Conservation (phyloP, 768 basidiomycete genomes). For the Clavulina sp. region DNA sequence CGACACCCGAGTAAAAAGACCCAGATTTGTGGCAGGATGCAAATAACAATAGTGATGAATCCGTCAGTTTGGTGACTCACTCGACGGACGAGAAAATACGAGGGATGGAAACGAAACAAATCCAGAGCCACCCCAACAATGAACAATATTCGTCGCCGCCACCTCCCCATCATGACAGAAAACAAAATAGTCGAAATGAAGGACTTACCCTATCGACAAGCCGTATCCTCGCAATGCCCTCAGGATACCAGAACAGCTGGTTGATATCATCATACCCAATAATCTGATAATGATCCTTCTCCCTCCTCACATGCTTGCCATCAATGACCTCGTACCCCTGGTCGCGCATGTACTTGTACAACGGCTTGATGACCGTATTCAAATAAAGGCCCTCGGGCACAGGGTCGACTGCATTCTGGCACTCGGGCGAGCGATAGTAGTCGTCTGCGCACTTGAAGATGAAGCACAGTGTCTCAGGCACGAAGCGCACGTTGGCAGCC, state of each 20-base stretch:
- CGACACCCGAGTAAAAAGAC: no score
- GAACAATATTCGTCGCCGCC: slow-evolving; percentile 19
- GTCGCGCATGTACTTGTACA: slow-evolving; percentile 93
- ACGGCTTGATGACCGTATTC: slow-evolving; percentile 72
- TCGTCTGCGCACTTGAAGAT: slow-evolving; percentile 99
- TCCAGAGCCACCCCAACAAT: no score
- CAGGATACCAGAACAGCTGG: slow-evolving; percentile 98
- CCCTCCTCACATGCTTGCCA: slow-evolving; percentile 83
- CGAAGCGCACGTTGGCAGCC: slow-evolving; percentile 90
- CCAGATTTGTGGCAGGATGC: no score
- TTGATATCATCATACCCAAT: slow-evolving; percentile 99
- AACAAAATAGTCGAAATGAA: neutral
- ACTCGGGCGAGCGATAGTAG: slow-evolving; percentile 97
- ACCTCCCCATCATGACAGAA: no score
- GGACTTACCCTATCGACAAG: slow-evolving; percentile 63
- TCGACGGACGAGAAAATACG: no score
- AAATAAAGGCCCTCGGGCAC: slow-evolving; percentile 94
- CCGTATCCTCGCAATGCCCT: slow-evolving; percentile 85
- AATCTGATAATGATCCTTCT: slow-evolving; percentile 82
- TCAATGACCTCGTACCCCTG: slow-evolving; percentile 95
- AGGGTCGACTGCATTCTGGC: slow-evolving; percentile 79
- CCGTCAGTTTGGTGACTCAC: no score
- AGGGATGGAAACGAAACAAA: no score
- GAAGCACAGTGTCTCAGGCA: slow-evolving; percentile 94
- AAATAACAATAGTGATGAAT: no score